Base-by-base conservation (phyloP, 345 rosid genomes). In the Cardamine chenopodiifolia region DNA sequence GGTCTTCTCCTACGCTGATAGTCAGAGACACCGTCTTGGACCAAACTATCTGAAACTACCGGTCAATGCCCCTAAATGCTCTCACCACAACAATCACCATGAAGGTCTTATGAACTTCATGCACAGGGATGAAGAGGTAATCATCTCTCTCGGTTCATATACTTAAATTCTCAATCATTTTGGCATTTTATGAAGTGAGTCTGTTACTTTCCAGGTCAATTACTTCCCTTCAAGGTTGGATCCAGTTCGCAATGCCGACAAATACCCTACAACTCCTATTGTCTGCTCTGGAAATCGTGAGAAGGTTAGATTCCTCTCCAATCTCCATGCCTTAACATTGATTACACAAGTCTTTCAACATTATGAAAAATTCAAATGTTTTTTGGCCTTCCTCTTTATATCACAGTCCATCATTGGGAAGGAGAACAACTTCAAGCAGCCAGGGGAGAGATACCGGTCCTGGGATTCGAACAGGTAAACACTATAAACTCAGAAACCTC, bases 11-110 rank as follows among this genome's bases (percentile, higher is more conserved):
- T 95, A 95, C 63, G 19, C 92, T 20, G 99, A 95, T 80, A 95
- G 98, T 40, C 99, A 95, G 81, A 89, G 99, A 78, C 96, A 95
- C 82, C 96, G 99, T 37, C 98, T 95, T 52, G 98, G 98, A 73
- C 99, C 99, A 23, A 95, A 92, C 86, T 95, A 95, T 81, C 84
- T 95, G 70, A 98, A 86, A 57, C 89, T 95, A 45, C 99, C 99
- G 7, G 96, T 74, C 53, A 95, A 95, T 88, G 93, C 99, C 53
- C 96, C 99, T 58, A 92, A 95, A 80, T 90, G 92, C 72, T 80
- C 89, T 75, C 96, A 92, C 82, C 96, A 90, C 83, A 95, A 95
- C 85, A 92, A 92, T 71, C 99, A 95, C 80, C 86, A 92, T 75
- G 99, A 90, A 0, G 99, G 99, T 84, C 77, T 83, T 68, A 92